Evolutionary conservation across 1,284 basidiomycete species (phyloP).

Genomic region (Cystobasidium pallidum): DNA sequence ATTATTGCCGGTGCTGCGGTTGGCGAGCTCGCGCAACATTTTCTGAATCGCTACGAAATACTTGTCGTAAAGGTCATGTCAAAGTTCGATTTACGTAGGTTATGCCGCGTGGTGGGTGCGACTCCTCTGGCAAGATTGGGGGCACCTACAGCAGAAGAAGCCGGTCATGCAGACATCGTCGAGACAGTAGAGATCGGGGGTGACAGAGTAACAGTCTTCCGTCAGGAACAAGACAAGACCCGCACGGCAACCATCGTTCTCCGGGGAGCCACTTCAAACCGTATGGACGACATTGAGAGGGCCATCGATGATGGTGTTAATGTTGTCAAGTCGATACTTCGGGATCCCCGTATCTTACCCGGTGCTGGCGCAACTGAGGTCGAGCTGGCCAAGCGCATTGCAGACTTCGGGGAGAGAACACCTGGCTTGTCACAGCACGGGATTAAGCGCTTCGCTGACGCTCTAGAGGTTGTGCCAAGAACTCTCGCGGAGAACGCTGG

Average conservation of each 20-base stretch:
- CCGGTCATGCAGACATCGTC: slow-evolving; percentile 88
- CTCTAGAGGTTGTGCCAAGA: slow-evolving; percentile 89
- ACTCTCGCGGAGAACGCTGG: slow-evolving; percentile 97
- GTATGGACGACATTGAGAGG: slow-evolving; percentile 91
- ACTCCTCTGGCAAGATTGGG: slow-evolving; percentile 95
- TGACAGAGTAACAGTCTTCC: slow-evolving; percentile 93
- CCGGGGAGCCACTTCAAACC: slow-evolving; percentile 93
- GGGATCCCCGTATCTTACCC: slow-evolving; percentile 86
- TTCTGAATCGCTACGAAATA: slow-evolving; percentile 90
- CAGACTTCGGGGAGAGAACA: slow-evolving; percentile 82
- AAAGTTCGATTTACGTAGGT: slow-evolving; percentile 93
- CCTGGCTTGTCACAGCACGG: slow-evolving; percentile 92
- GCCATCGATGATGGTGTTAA: slow-evolving; percentile 97
- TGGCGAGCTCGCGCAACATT: slow-evolving; percentile 95
- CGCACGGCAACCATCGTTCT: slow-evolving; percentile 93
- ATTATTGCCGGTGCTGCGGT: slow-evolving; percentile 90
- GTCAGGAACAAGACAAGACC: slow-evolving; percentile 69
- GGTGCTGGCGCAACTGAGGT: slow-evolving; percentile 94
- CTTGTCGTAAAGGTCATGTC: slow-evolving; percentile 95
- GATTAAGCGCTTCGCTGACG: slow-evolving; percentile 85
- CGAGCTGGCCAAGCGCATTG: slow-evolving; percentile 81
- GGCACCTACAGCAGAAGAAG: slow-evolving; percentile 94
- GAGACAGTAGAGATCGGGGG: slow-evolving; percentile 97
- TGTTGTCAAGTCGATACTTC: slow-evolving; percentile 90
- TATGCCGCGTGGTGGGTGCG: slow-evolving; percentile 93